Conservation (phyloP, 2,329 filamentous ascomycete species). For the Colletotrichum brevisporum region DNA sequence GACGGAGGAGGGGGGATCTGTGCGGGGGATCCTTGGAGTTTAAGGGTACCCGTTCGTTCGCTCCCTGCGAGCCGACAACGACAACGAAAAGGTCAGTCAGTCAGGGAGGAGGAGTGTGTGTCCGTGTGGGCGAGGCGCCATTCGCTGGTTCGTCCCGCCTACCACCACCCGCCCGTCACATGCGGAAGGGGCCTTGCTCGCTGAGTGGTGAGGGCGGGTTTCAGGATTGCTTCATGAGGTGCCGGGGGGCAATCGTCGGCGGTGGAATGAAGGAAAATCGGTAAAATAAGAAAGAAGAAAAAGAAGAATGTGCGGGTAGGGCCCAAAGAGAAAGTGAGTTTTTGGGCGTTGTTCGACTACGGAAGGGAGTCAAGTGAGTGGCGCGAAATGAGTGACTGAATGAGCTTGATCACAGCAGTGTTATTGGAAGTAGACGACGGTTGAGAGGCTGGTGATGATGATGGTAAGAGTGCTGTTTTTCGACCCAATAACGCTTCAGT, state of each 20-base stretch:
- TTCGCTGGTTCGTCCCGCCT: slow-evolving; percentile 38
- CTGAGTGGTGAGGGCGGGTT: slow-evolving; percentile 47
- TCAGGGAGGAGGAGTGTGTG: neutral
- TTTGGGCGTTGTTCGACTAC: too few species aligned
- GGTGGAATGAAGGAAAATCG: slow-evolving; percentile 33
- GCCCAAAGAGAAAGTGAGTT: too few species aligned
- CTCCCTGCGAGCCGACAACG: neutral
- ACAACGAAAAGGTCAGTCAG: neutral
- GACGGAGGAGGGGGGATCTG: neutral
- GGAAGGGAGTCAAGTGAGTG: too few species aligned
- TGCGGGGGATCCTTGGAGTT: neutral
- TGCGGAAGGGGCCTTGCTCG: slow-evolving; percentile 5
- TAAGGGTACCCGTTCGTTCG: neutral
- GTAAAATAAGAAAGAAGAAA: slow-evolving; percentile 9
- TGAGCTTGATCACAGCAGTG: too few species aligned
- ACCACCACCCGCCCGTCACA: slow-evolving; percentile 16
- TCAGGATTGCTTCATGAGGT: slow-evolving; percentile 59
- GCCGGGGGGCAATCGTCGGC: slow-evolving; percentile 35
- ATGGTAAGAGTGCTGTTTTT: too few species aligned
- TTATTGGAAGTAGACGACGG: too few species aligned
- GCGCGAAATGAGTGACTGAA: too few species aligned
- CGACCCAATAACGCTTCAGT: too few species aligned
- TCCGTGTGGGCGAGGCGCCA: slow-evolving; percentile 6
- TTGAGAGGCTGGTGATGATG: too few species aligned
- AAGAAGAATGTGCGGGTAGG: too few species aligned